Evolutionary conservation across 2,329 filamentous ascomycete genomes (phyloP).

Genomic region (Phaeosphaeria sp.): DNA sequence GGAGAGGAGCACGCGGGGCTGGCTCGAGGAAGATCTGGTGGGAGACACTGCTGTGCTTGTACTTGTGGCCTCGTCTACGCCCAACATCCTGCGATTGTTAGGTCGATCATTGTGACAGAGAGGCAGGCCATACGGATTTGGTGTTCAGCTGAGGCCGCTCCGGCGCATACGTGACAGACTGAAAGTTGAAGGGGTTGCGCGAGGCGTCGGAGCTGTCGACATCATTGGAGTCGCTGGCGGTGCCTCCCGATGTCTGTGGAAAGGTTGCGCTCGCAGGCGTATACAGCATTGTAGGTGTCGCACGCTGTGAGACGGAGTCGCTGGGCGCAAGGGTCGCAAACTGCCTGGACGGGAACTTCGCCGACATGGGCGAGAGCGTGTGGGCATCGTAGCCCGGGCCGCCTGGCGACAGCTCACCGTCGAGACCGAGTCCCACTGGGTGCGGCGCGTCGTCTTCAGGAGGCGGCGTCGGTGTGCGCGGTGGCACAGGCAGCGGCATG

Average conservation of each 20-base stretch:
- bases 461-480: constrained; percentile 70
- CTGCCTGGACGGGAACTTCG: constrained; percentile 45
- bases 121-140: constrained; percentile 53
- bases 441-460: constrained; percentile 56
- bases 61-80: constrained; percentile 92
- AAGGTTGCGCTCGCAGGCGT: constrained; percentile 45
- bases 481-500: constrained; percentile 65
- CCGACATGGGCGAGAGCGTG: constrained; percentile 49
- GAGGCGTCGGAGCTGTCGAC: constrained; percentile 44
- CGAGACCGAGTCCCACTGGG: constrained; percentile 43
- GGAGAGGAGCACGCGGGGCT: constrained; percentile 80
- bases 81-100: constrained; percentile 73
- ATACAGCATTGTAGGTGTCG: constrained; percentile 37
- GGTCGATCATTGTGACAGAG: constrained; percentile 1
- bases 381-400: constrained; percentile 38
- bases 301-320: constrained; percentile 43
- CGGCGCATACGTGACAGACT: constrained; percentile 64
- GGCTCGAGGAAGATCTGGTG: constrained; percentile 98
- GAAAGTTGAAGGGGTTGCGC: constrained; percentile 89
- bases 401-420: constrained; percentile 33
- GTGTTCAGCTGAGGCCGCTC: constrained; percentile 71
- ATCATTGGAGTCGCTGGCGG: constrained; percentile 35
- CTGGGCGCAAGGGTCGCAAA: constrained; percentile 43
- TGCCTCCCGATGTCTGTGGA: constrained; percentile 39
- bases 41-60: constrained; percentile 95